A percentile compares a stretch with the other conserved stretches of the same genome.
Conservation (phyloP, 1,284 basidiomycete species). For the Boletus nobilissimus region DNA sequence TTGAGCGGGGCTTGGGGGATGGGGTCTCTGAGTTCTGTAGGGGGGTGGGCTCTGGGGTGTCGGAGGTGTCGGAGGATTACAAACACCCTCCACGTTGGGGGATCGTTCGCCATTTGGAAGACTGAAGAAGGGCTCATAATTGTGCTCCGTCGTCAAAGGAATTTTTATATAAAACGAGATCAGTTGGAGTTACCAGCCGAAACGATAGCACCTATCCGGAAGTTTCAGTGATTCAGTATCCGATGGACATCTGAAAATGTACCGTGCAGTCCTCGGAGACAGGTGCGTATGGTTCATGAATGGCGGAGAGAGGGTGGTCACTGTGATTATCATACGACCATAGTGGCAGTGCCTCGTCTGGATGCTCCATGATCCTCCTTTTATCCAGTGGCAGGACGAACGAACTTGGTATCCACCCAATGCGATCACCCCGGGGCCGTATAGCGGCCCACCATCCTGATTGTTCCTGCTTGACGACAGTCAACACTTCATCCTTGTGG, state of each 20-base stretch:
- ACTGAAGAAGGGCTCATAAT: conserved; percentile 20
- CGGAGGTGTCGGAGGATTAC: conserved; percentile 10
- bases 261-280: conserved; percentile 37
- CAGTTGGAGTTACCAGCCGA: conserved; percentile 36
- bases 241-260: not conserved
- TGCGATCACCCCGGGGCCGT: conserved; percentile 58
- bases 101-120: conserved; percentile 24
- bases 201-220: conserved; percentile 29
- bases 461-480: conserved; percentile 72
- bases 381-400: conserved; percentile 57
- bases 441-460: conserved; percentile 85
- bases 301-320: conserved; percentile 27
- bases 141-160: conserved; percentile 18
- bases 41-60: conserved; percentile 17
- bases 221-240: conserved; percentile 21
- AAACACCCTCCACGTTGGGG: not conserved
- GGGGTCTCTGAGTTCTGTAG: not conserved
- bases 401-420: conserved; percentile 79
- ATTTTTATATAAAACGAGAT: conserved; percentile 27
- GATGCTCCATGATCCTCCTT: conserved; percentile 11
- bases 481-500: conserved; percentile 70
- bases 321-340: conserved; percentile 9
- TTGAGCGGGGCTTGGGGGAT: conserved; percentile 2
- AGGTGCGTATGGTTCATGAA: conserved; percentile 34
- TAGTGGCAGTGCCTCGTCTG: conserved; percentile 16